These are phyloP conservation scores for Dacryopinax primogenitus DNA, from an alignment of 768 basidiomycete genomes.

Conservation along the genomic window DNA sequence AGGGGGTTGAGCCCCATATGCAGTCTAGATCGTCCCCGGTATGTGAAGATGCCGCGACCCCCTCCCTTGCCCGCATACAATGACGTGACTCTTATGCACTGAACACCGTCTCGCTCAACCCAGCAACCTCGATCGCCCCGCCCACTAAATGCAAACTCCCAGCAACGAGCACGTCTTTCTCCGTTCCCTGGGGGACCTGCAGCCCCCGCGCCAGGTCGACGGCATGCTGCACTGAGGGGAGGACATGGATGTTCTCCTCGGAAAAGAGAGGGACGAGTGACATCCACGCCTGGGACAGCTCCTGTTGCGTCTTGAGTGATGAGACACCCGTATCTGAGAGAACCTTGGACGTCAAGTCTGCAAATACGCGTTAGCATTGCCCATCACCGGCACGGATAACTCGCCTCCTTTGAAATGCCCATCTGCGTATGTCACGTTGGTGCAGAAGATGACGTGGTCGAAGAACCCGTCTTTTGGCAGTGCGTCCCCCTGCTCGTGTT, in stretches of 20 bases:
- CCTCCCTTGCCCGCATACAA: neutral
- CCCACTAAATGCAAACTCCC: conserved; percentile 92
- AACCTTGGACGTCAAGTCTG: conserved; percentile 67
- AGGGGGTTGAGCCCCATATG: neutral
- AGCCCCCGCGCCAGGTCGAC: conserved; percentile 47
- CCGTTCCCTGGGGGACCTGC: conserved; percentile 10
- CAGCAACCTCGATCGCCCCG: conserved; percentile 83
- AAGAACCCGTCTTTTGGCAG: conserved; percentile 43
- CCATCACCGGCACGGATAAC: conserved; percentile 20
- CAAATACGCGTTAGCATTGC: conserved; percentile 14
- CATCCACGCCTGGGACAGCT: conserved; percentile 63
- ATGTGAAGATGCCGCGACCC: neutral
- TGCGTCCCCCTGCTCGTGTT: conserved; percentile 22
- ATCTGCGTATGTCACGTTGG: conserved; percentile 86
- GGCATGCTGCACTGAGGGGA: conserved; percentile 83
- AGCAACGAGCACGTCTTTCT: conserved; percentile 60
- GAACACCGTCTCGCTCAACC: conserved; percentile 39
- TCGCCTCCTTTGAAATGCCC: conserved; percentile 84
- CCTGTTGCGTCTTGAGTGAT: conserved; percentile 59
- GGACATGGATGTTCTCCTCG: conserved; percentile 50
- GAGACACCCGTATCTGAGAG: conserved; percentile 49
- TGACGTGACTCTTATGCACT: neutral
- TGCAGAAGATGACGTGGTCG: conserved; percentile 82
- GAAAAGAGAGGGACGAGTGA: conserved; percentile 50
- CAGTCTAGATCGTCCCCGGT: conserved; percentile 1